phyloP scores from a whole-genome alignment of 1,139 yeast species.

The Blastobotrys niveus region DNA sequence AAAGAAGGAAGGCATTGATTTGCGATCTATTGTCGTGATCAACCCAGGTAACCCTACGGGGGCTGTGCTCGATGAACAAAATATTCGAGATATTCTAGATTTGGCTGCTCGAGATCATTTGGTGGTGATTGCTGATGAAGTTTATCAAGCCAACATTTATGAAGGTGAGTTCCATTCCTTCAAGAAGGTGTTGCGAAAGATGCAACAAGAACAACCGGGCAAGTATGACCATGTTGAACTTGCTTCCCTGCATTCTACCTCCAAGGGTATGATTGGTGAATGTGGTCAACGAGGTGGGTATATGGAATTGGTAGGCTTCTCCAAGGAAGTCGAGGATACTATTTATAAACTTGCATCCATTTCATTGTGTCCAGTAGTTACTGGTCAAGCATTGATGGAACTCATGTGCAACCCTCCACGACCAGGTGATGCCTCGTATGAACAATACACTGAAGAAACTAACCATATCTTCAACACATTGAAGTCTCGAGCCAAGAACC shows the following conservation, averaged over 20 bases:
- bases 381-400: constrained; percentile 90
- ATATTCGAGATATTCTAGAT: constrained; percentile 63
- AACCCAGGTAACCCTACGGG: constrained; percentile 99
- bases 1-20: constrained; percentile 49
- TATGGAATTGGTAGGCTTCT: constrained; percentile 86
- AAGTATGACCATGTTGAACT: constrained; percentile 69
- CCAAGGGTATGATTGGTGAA: constrained; percentile 96
- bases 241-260: constrained; percentile 91
- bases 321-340: constrained; percentile 59
- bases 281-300: constrained; percentile 99
- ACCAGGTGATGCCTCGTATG: constrained; percentile 70
- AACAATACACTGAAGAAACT: constrained; percentile 58
- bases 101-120: constrained; percentile 81
- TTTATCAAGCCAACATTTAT: constrained; percentile 87
- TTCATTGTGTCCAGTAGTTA: constrained; percentile 85
- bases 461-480: constrained; percentile 56
- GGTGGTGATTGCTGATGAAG: constrained; percentile 95
- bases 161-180: constrained; percentile 48
- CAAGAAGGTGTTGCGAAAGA: constrained; percentile 46
- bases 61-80: constrained; percentile 58
- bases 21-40: constrained; percentile 82
- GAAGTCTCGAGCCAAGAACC: constrained; percentile 52
- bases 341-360: constrained; percentile 83
- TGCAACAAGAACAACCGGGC: constrained; percentile 48
- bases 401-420: constrained; percentile 90